Percentiles rank a stretch among this genome's conserved stretches.
Evolutionary conservation across 352 stramenopile genomes (phyloP).

Genomic region (Thalassiosira ordinaria): DNA sequence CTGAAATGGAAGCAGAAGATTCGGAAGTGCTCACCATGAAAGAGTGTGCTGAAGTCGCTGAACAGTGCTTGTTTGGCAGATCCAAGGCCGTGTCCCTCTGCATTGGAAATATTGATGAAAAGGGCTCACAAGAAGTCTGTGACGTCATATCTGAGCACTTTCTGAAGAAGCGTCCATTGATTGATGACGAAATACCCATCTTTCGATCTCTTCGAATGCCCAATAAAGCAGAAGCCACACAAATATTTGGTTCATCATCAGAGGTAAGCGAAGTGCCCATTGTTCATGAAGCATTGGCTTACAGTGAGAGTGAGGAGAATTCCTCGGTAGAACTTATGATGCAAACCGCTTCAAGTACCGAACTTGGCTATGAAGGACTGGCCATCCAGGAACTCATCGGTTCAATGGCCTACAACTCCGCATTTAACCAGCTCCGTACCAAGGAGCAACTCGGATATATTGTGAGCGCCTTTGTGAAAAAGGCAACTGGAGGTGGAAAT

Average conservation of each 20-base stretch:
- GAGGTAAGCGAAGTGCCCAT: constrained; percentile 57
- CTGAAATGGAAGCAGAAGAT: constrained; percentile 75
- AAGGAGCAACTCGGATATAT: constrained; percentile 86
- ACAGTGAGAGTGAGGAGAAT: constrained; percentile 79
- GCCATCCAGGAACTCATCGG: constrained; percentile 81
- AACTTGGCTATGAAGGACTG: constrained; percentile 77
- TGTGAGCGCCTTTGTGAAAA: constrained; percentile 76
- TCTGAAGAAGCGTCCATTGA: constrained; percentile 57
- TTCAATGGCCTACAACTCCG: constrained; percentile 81
- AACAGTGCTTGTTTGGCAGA: constrained; percentile 68
- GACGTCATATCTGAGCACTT: constrained; percentile 71
- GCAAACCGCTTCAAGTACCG: constrained; percentile 69
- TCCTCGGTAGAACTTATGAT: constrained; percentile 78
- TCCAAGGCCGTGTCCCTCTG: constrained; percentile 68
- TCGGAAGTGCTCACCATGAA: constrained; percentile 76
- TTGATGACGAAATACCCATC: constrained; percentile 66
- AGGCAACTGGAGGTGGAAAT: constrained; percentile 70
- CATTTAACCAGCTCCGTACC: constrained; percentile 81
- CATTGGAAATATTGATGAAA: constrained; percentile 85
- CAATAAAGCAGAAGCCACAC: constrained; percentile 69
- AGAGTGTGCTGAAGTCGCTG: constrained; percentile 74
- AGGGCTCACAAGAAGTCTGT: constrained; percentile 60
- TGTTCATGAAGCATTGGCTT: constrained; percentile 72
- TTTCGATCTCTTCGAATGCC: constrained; percentile 78
- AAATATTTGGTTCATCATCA: constrained; percentile 68